These are phyloP conservation scores for Geopyxis carbonaria DNA, from an alignment of 495 filamentous ascomycete species.

Conservation along the genomic window DNA sequence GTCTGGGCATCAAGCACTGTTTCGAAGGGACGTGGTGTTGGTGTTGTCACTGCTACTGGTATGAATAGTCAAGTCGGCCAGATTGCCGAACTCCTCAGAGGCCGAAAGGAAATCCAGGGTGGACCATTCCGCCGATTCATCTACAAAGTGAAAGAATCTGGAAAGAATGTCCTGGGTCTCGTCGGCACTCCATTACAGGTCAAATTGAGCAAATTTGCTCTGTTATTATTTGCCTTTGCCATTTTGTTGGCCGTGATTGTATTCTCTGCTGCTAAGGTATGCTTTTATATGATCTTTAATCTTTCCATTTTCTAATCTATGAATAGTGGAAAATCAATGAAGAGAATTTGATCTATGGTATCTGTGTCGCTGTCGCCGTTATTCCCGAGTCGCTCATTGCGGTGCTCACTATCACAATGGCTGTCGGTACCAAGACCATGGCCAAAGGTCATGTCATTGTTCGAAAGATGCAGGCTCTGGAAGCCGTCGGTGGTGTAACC, in stretches of 20 bases:
- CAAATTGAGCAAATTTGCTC: constrained; percentile 51
- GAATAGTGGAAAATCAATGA: constrained; percentile 36
- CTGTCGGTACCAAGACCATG: constrained; percentile 57
- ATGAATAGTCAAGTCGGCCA: constrained; percentile 57
- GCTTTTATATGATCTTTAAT: not conserved
- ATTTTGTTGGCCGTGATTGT: constrained; percentile 54
- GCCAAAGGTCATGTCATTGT: constrained; percentile 51
- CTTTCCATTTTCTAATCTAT: constrained; percentile 5
- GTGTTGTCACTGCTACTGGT: constrained; percentile 53
- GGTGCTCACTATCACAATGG: constrained; percentile 60
- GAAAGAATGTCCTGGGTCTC: constrained; percentile 42
- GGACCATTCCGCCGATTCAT: constrained; percentile 15
- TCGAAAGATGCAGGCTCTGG: constrained; percentile 46
- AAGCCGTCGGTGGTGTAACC: constrained; percentile 43
- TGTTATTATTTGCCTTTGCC: constrained; percentile 50
- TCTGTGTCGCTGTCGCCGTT: constrained; percentile 50
- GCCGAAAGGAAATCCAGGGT: constrained; percentile 24
- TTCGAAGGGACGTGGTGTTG: constrained; percentile 50
- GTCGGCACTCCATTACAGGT: constrained; percentile 52
- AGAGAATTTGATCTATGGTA: constrained; percentile 51
- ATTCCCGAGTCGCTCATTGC: constrained; percentile 63
- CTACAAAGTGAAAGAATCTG: constrained; percentile 24
- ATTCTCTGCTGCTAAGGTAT: constrained; percentile 38
- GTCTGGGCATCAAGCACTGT: constrained; percentile 55
- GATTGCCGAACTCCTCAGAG: constrained; percentile 47